phyloP scores from a whole-genome alignment of 176 grass and related monocot species.

The Otatea glauca region DNA sequence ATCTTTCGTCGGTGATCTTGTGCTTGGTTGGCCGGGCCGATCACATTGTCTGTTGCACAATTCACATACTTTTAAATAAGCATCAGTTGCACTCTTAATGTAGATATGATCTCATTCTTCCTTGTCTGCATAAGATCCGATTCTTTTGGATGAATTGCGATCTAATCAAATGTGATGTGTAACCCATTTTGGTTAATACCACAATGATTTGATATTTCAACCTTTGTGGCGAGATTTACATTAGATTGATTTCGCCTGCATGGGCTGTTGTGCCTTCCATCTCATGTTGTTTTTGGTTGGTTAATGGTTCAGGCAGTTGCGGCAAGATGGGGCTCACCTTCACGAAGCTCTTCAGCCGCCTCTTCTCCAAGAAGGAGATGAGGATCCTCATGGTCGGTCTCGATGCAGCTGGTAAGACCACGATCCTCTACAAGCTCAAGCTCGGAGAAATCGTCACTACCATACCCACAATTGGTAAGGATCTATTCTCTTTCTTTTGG shows the following conservation, averaged over 20 bases:
- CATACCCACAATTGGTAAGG: conserved; percentile 77
- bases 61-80: background rate
- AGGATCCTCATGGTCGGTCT: conserved; percentile 83
- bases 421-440: conserved; percentile 88
- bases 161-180: background rate
- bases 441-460: conserved; percentile 86
- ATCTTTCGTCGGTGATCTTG: conserved; percentile 27
- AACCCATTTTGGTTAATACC: background rate
- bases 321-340: conserved; percentile 75
- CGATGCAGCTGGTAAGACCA: conserved; percentile 85
- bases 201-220: conserved; percentile 1
- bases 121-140: background rate
- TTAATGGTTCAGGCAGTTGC: conserved; percentile 22
- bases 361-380: conserved; percentile 87
- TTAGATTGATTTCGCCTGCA: background rate
- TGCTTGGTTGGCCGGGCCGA: background rate
- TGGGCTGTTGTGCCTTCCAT: background rate
- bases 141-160: background rate
- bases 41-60: conserved; percentile 1
- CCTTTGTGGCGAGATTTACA: background rate
- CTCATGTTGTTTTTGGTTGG: background rate
- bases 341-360: conserved; percentile 78
- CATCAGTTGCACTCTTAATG: background rate
- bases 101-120: background rate
- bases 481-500: background rate